phyloP scores from a whole-genome alignment of 208 protist genomes.

The Herpetomonas muscarum region DNA sequence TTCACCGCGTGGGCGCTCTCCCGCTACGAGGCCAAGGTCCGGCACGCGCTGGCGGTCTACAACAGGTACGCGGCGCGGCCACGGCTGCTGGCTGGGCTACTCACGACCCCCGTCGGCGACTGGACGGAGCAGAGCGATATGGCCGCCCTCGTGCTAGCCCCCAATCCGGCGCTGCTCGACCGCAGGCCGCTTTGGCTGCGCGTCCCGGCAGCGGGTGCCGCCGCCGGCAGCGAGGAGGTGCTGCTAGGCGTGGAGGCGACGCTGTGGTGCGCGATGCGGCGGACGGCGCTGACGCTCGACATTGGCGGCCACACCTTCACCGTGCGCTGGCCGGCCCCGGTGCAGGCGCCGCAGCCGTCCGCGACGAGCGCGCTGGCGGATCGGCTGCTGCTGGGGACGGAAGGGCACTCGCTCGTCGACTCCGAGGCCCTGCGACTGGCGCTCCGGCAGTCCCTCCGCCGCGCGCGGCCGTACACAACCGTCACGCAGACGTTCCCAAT shows the following conservation, averaged over 20 bases:
- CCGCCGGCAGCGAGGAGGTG: conserved; percentile 1
- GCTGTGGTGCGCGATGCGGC: conserved; percentile 73
- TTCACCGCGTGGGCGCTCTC: conserved; percentile 70
- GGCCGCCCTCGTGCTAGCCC: conserved; percentile 7
- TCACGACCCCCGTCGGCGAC: neutral
- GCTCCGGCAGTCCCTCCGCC: neutral
- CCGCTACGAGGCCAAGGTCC: conserved; percentile 61
- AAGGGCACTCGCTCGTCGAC: too few species aligned
- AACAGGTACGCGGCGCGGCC: conserved; percentile 60
- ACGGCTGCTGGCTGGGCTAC: conserved; percentile 45
- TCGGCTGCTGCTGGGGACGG: too few species aligned
- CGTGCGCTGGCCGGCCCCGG: conserved; percentile 74
- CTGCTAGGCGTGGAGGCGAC: conserved; percentile 28
- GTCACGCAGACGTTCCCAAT: conserved; percentile 73
- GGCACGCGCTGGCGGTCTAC: conserved; percentile 59
- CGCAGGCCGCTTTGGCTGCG: neutral
- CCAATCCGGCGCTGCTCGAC: conserved; percentile 4
- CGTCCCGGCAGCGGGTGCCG: neutral
- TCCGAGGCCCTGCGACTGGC: too few species aligned
- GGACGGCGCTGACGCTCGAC: conserved; percentile 67
- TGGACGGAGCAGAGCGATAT: conserved; percentile 2
- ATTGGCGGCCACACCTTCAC: conserved; percentile 55
- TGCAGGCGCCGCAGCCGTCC: conserved; percentile 40
- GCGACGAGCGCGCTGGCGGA: conserved; percentile 19
- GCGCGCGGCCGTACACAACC: conserved; percentile 22